A percentile compares a stretch with the other conserved stretches of the same genome.
phyloP scores from a whole-genome alignment of 1,139 yeast genomes.

The Yamadazyma atmosphaerica region DNA sequence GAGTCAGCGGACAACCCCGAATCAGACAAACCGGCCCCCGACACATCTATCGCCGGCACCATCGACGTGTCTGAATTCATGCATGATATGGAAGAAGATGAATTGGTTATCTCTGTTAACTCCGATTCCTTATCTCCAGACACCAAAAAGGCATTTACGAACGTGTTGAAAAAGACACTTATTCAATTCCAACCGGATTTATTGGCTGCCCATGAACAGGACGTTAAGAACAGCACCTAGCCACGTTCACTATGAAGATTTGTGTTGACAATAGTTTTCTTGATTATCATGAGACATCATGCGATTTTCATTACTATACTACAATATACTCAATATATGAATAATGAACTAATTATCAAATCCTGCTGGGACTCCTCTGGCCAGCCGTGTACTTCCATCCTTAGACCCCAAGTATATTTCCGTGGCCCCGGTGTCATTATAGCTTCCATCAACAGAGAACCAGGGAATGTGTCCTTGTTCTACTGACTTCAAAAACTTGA shows the following conservation, averaged over 20 bases:
- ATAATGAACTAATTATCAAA: conserved; percentile 36
- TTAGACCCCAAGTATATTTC: conserved; percentile 58
- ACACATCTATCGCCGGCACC: conserved; percentile 38
- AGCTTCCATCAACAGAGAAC: conserved; percentile 48
- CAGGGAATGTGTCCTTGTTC: conserved; percentile 70
- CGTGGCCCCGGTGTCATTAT: conserved; percentile 61
- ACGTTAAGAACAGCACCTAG: conserved; percentile 50
- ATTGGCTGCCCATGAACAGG: conserved; percentile 59
- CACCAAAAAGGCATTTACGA: conserved; percentile 50
- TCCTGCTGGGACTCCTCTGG: conserved; percentile 88
- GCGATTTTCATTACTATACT: no score
- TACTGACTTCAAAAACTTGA: conserved; percentile 64
- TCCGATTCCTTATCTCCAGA: conserved; percentile 37
- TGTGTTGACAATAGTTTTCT: no score
- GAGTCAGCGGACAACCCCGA: no score
- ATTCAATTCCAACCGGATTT: conserved; percentile 62
- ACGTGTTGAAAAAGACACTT: conserved; percentile 49
- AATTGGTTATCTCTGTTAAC: conserved; percentile 54
- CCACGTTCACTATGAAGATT: no score
- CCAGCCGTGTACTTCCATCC: conserved; percentile 55
- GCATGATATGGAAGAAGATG: conserved; percentile 70
- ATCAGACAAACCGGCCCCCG: no score
- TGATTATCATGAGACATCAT: no score
- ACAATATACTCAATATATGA: no score
- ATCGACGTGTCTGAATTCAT: conserved; percentile 63